Conservation (phyloP, 805 yeast genomes). For the Candida germanica region DNA sequence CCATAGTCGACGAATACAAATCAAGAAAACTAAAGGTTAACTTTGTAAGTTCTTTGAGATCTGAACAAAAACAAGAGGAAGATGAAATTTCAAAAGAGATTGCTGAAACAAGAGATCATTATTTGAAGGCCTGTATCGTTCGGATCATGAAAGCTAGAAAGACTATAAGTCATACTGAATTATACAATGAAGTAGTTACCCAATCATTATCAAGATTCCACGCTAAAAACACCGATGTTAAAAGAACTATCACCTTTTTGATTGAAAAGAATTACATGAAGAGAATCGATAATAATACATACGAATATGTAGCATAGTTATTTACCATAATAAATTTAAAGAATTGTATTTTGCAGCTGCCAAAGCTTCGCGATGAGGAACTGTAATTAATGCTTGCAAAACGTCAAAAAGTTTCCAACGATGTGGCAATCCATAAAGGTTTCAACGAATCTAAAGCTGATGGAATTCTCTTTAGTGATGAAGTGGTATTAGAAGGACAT, state of each 20-base stretch:
- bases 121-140: constrained; percentile 89
- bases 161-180: constrained; percentile 68
- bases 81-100: constrained; percentile 78
- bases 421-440: background rate
- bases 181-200: constrained; percentile 83
- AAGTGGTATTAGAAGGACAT: constrained; percentile 43
- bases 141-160: constrained; percentile 95
- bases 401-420: constrained; percentile 19
- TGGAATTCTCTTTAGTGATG: constrained; percentile 21
- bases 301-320: constrained; percentile 72
- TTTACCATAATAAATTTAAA: no score
- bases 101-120: constrained; percentile 80
- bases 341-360: no score
- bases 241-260: constrained; percentile 78
- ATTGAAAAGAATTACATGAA: constrained; percentile 83
- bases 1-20: constrained; percentile 77
- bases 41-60: constrained; percentile 58
- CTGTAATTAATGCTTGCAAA: constrained; percentile 30
- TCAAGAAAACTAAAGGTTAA: constrained; percentile 82
- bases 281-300: constrained; percentile 70
- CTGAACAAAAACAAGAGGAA: constrained; percentile 56
- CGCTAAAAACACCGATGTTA: constrained; percentile 83
- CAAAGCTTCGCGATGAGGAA: background rate
- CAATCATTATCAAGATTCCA: constrained; percentile 80
- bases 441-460: constrained; percentile 1